Evolutionary conservation across 2,329 filamentous ascomycete species (phyloP), one percentile per base, ranked within the genome.

Genomic region (Colletotrichum sp.): DNA sequence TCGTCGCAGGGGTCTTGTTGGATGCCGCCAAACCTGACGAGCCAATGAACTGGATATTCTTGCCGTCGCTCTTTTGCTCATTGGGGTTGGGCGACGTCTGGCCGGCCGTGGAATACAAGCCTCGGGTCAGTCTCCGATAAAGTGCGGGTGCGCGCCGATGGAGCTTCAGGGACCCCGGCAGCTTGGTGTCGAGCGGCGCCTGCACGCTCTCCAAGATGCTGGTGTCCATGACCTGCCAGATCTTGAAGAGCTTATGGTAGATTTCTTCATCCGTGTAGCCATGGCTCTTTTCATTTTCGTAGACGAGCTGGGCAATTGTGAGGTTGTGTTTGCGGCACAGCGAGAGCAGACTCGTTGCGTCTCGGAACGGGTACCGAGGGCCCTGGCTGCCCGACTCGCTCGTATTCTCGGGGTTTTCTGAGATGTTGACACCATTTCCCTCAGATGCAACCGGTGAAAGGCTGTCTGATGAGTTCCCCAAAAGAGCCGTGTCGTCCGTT

Each of bases 211-310:
- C 87, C 0, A 88, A 82, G 69, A 89, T 89, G 69, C 88, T 89
- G 21, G 85, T 83, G 69, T 89, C 88, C 88, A 89, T 89, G 65
- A 89, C 87, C 36, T 88, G 83, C 88, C 88, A 89, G 71, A 89
- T 89, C 39, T 85, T 84, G 74, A 86, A 85, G 13, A 89, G 68
- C 79, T 88, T 89, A n/a, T 84, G 79, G 68, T 84, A 83, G 57
- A 89, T 88, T 21, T 89, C 86, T 12, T 88, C 87, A 61, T 89
- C 87, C 0, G 86, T 86, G 71, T 89, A 88, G 10, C 88, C 88
- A 6, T 87, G 84, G 77, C 88, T 88, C 82, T 87, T 89, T 75
- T 89, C 88, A 68, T 89, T 89, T 79, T 89, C 87, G 72, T 88
- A 89, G 6, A 89, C 88, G 34, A 89, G 77, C 77, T 89, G 88